phyloP scores from a whole-genome alignment of 1,139 yeast genomes.

The Pichia sp. region DNA sequence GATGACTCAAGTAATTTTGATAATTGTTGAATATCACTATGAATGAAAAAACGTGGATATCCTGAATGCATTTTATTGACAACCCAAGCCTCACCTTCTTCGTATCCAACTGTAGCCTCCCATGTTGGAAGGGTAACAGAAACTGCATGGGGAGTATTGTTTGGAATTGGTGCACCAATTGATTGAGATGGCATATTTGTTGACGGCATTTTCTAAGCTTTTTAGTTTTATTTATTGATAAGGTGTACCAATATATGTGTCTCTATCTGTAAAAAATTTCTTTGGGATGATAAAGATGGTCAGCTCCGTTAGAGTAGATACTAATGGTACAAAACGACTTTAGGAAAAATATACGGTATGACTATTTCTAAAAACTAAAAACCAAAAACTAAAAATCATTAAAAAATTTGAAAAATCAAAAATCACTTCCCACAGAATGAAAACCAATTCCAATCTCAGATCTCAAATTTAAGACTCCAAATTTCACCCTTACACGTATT shows the following conservation, averaged over 20 bases:
- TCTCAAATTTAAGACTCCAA: background rate
- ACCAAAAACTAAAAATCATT: background rate
- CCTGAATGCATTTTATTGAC: slow-evolving; percentile 77
- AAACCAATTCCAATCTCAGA: background rate
- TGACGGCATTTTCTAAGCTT: slow-evolving; percentile 1
- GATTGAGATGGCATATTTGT: slow-evolving; percentile 30
- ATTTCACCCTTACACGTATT: background rate
- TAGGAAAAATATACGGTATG: background rate
- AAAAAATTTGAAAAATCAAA: no score
- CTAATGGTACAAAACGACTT: background rate
- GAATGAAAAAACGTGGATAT: slow-evolving; percentile 84
- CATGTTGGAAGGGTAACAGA: slow-evolving; percentile 92
- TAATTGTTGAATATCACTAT: slow-evolving; percentile 60
- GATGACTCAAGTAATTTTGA: slow-evolving; percentile 43
- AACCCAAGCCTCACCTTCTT: slow-evolving; percentile 83
- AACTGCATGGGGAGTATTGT: slow-evolving; percentile 85
- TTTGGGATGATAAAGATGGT: background rate
- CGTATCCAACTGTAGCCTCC: slow-evolving; percentile 89
- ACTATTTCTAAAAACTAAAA: background rate
- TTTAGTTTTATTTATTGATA: background rate
- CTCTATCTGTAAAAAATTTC: background rate
- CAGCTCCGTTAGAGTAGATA: background rate
- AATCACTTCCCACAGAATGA: background rate
- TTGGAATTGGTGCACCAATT: slow-evolving; percentile 82
- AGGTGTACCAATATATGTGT: background rate